These are phyloP conservation scores for Nigrospora oryzae DNA, from an alignment of 2,329 filamentous ascomycete species.

Conservation along the genomic window DNA sequence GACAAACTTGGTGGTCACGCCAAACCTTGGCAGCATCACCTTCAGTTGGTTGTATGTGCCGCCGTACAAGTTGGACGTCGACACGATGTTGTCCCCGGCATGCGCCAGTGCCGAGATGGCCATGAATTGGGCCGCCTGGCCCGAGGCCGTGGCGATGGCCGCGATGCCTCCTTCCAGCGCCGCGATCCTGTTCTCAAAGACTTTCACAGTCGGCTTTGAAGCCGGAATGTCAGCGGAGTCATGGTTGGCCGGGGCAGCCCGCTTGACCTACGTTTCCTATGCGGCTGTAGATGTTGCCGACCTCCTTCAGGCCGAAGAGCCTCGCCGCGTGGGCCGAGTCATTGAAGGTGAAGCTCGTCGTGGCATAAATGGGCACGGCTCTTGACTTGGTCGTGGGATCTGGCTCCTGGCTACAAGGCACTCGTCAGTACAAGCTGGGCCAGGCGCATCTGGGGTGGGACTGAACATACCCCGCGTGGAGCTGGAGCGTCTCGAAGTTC, in stretches of 20 bases:
- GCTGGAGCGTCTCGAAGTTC: constrained; percentile 77
- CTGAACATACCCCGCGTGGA: constrained; percentile 65
- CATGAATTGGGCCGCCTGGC: constrained; percentile 90
- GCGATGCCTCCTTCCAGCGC: constrained; percentile 88
- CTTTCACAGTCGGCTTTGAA: constrained; percentile 78
- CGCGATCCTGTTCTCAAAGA: constrained; percentile 95
- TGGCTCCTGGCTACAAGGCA: constrained; percentile 56
- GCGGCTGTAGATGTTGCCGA: constrained; percentile 95
- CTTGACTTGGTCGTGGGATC: constrained; percentile 78
- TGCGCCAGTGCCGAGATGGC: constrained; percentile 76
- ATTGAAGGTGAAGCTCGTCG: constrained; percentile 90
- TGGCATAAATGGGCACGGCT: constrained; percentile 93
- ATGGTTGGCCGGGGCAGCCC: too few species aligned
- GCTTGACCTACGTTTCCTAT: constrained; percentile 68
- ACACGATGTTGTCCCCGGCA: constrained; percentile 85
- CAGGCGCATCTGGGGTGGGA: too few species aligned
- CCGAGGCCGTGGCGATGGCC: constrained; percentile 76
- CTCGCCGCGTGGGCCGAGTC: constrained; percentile 92
- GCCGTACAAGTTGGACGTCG: constrained; percentile 84
- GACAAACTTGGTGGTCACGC: constrained; percentile 83
- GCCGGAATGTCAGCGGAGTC: not conserved
- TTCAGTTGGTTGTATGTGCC: constrained; percentile 98
- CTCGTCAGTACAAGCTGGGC: not conserved
- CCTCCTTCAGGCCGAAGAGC: constrained; percentile 93
- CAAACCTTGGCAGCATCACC: constrained; percentile 77